Conservation (phyloP, 805 yeast genomes). For the Sporopachydermia lactativora region DNA sequence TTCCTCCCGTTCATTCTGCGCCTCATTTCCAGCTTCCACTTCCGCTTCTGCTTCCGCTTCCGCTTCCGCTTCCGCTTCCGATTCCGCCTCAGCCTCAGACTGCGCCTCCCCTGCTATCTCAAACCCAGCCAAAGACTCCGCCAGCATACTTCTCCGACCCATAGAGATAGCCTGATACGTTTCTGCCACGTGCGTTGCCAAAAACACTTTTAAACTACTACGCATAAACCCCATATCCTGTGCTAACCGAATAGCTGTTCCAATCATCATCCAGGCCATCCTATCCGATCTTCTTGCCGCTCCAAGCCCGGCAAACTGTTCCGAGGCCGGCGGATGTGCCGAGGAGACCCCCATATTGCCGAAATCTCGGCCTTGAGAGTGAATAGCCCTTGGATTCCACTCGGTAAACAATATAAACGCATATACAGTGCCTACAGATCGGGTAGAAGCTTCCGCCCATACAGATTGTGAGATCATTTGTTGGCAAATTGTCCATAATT, state of each 20-base stretch:
- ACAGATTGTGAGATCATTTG: slow-evolving; percentile 69
- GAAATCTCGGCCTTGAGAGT: slow-evolving; percentile 76
- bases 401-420: slow-evolving; percentile 80
- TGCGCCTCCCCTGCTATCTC: slow-evolving; percentile 44
- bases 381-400: slow-evolving; percentile 94
- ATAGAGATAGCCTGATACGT: slow-evolving; percentile 70
- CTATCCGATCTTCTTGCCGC: slow-evolving; percentile 80
- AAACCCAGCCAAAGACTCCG: slow-evolving; percentile 39
- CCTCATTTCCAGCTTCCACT: slow-evolving; percentile 10
- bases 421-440: slow-evolving; percentile 75
- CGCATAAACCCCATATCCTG: slow-evolving; percentile 78
- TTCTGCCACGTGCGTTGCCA: slow-evolving; percentile 79
- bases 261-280: slow-evolving; percentile 90
- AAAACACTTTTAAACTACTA: slow-evolving; percentile 53
- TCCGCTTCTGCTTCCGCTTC: slow-evolving; percentile 21
- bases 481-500: slow-evolving; percentile 77
- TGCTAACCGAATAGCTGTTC: slow-evolving; percentile 74
- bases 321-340: slow-evolving; percentile 23
- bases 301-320: slow-evolving; percentile 56
- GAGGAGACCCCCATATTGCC: slow-evolving; percentile 30
- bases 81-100: slow-evolving; percentile 25
- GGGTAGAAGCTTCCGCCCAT: slow-evolving; percentile 87
- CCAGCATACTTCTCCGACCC: slow-evolving; percentile 65
- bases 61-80: slow-evolving; percentile 14
- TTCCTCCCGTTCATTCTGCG: background rate